A percentile compares a stretch with the other conserved stretches of the same genome.
phyloP scores from a whole-genome alignment of 2,329 filamentous ascomycete genomes.

The Cladophialophora exuberans region DNA sequence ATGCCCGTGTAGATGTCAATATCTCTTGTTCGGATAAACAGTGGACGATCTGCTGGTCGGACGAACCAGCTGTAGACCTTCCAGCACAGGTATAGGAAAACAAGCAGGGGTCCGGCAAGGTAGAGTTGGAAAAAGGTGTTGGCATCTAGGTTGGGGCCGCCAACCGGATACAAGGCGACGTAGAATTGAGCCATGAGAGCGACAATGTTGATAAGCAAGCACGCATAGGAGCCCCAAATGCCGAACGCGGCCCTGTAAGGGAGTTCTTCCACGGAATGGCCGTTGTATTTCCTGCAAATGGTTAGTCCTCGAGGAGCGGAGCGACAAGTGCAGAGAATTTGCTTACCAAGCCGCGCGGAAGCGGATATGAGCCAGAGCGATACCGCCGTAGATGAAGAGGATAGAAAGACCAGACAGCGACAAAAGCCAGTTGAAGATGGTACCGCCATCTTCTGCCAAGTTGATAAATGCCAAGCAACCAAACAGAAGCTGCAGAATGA shows the following conservation, averaged over 20 bases:
- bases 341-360: conserved; percentile 74
- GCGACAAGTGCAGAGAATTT: conserved; percentile 3
- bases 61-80: conserved; percentile 34
- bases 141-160: conserved; percentile 34
- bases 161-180: conserved; percentile 79
- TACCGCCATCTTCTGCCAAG: conserved; percentile 48
- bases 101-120: conserved; percentile 32
- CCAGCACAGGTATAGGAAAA: conserved; percentile 31
- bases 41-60: conserved; percentile 35
- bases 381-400: conserved; percentile 69
- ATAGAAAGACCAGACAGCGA: conserved; percentile 73
- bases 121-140: conserved; percentile 33
- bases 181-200: conserved; percentile 86
- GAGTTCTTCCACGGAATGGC: conserved; percentile 72
- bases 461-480: conserved; percentile 80
- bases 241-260: conserved; percentile 82
- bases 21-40: conserved; percentile 38
- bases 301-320: conserved; percentile 10
- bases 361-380: conserved; percentile 69
- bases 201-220: conserved; percentile 73
- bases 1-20: conserved; percentile 45
- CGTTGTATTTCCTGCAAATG: conserved; percentile 52
- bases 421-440: conserved; percentile 77
- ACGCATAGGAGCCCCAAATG: conserved; percentile 77
- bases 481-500: conserved; percentile 66